Conservation (phyloP, 169 alveolate genomes). For the Cryptosporidium tyzzeri region DNA sequence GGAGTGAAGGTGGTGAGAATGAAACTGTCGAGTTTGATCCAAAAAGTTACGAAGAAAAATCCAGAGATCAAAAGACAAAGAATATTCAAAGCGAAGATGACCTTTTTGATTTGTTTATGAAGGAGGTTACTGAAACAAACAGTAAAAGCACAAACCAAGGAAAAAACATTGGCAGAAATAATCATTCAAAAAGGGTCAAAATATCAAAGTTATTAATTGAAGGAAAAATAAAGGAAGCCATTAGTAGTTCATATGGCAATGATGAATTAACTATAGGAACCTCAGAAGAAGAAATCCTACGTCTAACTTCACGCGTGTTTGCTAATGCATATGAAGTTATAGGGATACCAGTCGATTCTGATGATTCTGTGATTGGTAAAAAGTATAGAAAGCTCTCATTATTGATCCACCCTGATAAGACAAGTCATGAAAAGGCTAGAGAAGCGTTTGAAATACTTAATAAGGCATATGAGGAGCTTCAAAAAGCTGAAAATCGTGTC, state of each 20-base stretch:
- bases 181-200: constrained; percentile 18
- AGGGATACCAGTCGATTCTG: constrained; percentile 79
- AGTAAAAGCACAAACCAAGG: background rate
- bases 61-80: background rate
- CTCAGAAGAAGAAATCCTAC: constrained; percentile 81
- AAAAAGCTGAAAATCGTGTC: constrained; percentile 83
- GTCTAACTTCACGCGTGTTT: constrained; percentile 80
- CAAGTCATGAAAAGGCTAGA: constrained; percentile 87
- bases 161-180: background rate
- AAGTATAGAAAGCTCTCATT: constrained; percentile 83
- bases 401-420: constrained; percentile 93
- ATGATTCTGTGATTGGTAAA: constrained; percentile 78
- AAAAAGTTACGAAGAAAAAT: background rate
- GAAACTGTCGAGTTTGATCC: background rate
- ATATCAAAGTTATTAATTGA: constrained; percentile 40
- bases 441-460: constrained; percentile 88
- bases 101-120: constrained; percentile 43
- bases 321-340: constrained; percentile 81
- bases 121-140: constrained; percentile 12
- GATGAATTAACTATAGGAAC: constrained; percentile 64
- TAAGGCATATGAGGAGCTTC: constrained; percentile 86
- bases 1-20: background rate
- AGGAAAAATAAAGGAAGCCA: constrained; percentile 38
- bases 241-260: constrained; percentile 27
- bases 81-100: background rate